These are phyloP conservation scores for Hemileccinum hortonii DNA, from an alignment of 1,284 basidiomycete genomes.

Conservation along the genomic window DNA sequence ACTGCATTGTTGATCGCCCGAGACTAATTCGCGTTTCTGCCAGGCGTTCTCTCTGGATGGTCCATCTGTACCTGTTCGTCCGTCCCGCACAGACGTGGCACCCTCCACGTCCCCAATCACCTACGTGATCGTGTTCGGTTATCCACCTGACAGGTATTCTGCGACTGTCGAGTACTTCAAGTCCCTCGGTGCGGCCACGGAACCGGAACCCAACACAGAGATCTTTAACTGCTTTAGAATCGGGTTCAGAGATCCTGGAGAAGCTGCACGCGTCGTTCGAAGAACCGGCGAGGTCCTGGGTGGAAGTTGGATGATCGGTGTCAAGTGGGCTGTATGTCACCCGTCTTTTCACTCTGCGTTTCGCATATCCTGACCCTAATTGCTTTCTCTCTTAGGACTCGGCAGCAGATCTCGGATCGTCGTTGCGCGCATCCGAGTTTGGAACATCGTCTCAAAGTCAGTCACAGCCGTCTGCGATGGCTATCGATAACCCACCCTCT, in stretches of 20 bases:
- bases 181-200: slow-evolving; percentile 63
- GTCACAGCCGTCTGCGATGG: slow-evolving; percentile 40
- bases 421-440: slow-evolving; percentile 27
- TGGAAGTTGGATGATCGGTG: slow-evolving; percentile 78
- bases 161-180: slow-evolving; percentile 70
- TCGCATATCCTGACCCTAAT: slow-evolving; percentile 3
- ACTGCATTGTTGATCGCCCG: not conserved
- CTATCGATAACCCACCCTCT: slow-evolving; percentile 42
- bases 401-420: slow-evolving; percentile 47
- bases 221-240: slow-evolving; percentile 71
- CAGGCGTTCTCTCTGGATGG: slow-evolving; percentile 27
- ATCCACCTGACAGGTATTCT: slow-evolving; percentile 70
- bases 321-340: slow-evolving; percentile 70
- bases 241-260: slow-evolving; percentile 64
- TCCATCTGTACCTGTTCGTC: slow-evolving; percentile 29
- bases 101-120: slow-evolving; percentile 34
- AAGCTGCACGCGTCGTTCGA: slow-evolving; percentile 70
- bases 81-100: slow-evolving; percentile 33
- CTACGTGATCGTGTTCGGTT: slow-evolving; percentile 73
- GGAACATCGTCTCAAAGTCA: slow-evolving; percentile 27
- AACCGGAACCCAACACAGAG: slow-evolving; percentile 60
- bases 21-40: not conserved
- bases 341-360: not conserved
- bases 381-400: slow-evolving; percentile 46
- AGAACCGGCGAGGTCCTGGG: slow-evolving; percentile 76